A percentile compares a stretch with the other conserved stretches of the same genome.
These are phyloP conservation scores for Zasmidium angulare DNA, from an alignment of 2,329 filamentous ascomycete genomes.

Conservation along the genomic window DNA sequence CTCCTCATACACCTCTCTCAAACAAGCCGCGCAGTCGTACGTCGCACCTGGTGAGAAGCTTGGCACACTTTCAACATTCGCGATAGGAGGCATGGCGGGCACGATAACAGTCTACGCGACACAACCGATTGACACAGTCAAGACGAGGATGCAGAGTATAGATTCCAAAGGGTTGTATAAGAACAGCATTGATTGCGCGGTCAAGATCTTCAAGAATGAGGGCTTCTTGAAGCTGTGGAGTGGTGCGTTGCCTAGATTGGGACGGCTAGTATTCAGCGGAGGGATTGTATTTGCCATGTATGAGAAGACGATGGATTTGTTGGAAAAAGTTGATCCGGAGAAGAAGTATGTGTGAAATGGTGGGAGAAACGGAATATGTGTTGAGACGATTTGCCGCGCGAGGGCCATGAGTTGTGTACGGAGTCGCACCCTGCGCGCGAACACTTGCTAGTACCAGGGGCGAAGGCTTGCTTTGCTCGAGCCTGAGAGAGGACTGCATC, in stretches of 20 bases:
- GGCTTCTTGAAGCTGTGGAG: constrained; percentile 91
- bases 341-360: constrained; percentile 65
- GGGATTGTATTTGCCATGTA: constrained; percentile 98
- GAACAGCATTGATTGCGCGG: constrained; percentile 82
- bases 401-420: too few relatives aligned
- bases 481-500: too few relatives aligned
- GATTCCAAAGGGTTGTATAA: constrained; percentile 79
- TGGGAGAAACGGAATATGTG: background rate
- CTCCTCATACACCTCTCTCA: constrained; percentile 87
- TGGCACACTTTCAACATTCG: constrained; percentile 82
- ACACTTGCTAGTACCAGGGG: background rate
- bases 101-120: constrained; percentile 80
- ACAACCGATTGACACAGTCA: constrained; percentile 84
- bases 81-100: constrained; percentile 83
- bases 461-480: too few relatives aligned
- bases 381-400: too few relatives aligned
- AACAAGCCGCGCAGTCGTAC: constrained; percentile 90
- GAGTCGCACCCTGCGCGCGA: too few relatives aligned
- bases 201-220: constrained; percentile 82
- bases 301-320: constrained; percentile 90
- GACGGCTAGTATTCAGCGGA: constrained; percentile 81
- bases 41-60: constrained; percentile 94
- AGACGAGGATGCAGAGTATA: constrained; percentile 96
- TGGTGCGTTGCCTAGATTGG: constrained; percentile 82
- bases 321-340: constrained; percentile 78